These are phyloP conservation scores for Metschnikowia continentalis DNA, from an alignment of 805 yeast genomes.

Conservation along the genomic window DNA sequence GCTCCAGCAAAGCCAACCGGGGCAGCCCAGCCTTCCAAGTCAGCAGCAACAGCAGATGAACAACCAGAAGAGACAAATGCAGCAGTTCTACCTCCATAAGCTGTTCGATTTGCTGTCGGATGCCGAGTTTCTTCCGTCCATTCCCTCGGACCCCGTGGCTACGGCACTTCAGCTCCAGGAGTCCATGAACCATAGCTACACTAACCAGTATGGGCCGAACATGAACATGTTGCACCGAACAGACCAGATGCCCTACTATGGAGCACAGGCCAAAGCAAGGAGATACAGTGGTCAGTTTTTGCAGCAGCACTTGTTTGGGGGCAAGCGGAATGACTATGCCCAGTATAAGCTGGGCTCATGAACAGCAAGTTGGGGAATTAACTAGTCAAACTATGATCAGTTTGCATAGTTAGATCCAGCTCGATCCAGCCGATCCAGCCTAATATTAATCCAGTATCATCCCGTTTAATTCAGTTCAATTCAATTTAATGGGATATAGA, in stretches of 20 bases:
- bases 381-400: too few species aligned
- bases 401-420: too few species aligned
- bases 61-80: conserved; percentile 25
- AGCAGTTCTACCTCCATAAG: conserved; percentile 51
- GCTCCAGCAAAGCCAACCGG: not conserved
- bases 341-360: conserved; percentile 15
- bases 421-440: too few species aligned
- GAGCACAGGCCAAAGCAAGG: conserved; percentile 13
- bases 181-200: conserved; percentile 5
- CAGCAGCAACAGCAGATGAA: conserved; percentile 20
- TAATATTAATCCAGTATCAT: too few species aligned
- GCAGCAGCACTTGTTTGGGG: conserved; percentile 18
- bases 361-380: not conserved
- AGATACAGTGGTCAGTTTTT: conserved; percentile 17
- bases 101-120: conserved; percentile 73
- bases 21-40: not conserved
- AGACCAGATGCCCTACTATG: conserved; percentile 13
- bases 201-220: conserved; percentile 6
- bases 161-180: conserved; percentile 16
- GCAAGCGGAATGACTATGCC: conserved; percentile 17
- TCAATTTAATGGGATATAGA: too few species aligned
- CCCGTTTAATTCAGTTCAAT: too few species aligned
- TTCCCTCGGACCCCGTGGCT: conserved; percentile 19
- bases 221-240: conserved; percentile 9
- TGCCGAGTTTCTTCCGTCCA: conserved; percentile 49